Base-by-base conservation (phyloP, 1,284 basidiomycete genomes). In the Ustilago curta region DNA sequence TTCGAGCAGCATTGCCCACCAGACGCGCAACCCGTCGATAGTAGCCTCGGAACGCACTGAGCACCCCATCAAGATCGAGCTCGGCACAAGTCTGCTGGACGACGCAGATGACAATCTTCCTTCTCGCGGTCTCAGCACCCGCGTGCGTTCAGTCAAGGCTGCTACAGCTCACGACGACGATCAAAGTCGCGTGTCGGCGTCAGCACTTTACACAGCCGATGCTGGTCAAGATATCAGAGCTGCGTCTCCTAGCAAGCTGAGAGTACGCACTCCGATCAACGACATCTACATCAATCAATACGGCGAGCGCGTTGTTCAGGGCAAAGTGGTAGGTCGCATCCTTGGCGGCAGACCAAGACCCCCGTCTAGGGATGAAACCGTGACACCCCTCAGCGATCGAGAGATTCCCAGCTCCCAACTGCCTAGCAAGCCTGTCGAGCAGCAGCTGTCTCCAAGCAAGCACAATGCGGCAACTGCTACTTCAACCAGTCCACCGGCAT, bases 221-320 rank as follows among this genome's bases (percentile, higher is more conserved):
- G 14, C 18, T 4, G 50, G 44, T 3, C 35, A 25, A n/a, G 21
- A 65, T 4, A 9, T 7, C 14, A 58, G 56, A 35, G 47, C 59
- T 21, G 39, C 53, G 23, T 64, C 70, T 7, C 57, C 65, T 3
- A 58, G 57, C 49, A 64, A 62, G 29, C 39, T 58, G 6, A 52
- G 59, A 12, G 45, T 59, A 2, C 59, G 53, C 27, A 64, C 67
- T 8, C 63, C 73, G 0, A 45, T 71, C 47, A 55, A 68, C 25
- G 75, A 77, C 49, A 65, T 75, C 44, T 77, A 74, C 62, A 69
- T 77, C 64, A 77, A 77, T 21, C 56, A 74, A 35, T 77, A 68
- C 37, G 75, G 75, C 12, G 75, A 77, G 29, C 43, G 71, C 5
- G 58, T 77, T 2, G 59, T 77, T 18, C 56, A 75, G 21, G 75